A percentile compares a stretch with the other conserved stretches of the same genome.
Evolutionary conservation across 176 grass and related monocot genomes (phyloP).

Genomic region (Phyllostachys edulis): DNA sequence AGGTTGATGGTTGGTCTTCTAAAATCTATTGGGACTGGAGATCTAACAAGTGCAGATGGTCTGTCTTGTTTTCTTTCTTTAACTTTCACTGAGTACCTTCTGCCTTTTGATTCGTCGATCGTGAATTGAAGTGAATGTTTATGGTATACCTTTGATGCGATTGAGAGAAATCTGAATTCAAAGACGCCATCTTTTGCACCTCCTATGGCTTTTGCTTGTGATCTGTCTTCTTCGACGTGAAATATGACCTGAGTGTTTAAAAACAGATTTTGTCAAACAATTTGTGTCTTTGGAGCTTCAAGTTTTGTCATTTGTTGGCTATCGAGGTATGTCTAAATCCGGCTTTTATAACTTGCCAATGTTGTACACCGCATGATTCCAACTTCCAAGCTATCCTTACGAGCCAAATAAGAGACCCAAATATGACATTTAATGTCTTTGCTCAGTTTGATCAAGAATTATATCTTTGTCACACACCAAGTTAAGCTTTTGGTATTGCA

Average conservation of each 20-base stretch:
- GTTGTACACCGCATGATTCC: slow-evolving; percentile 2
- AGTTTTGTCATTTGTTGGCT: slow-evolving; percentile 32
- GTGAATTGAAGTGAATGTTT: slow-evolving; percentile 24
- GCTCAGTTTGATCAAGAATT: background rate
- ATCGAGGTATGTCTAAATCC: slow-evolving; percentile 35
- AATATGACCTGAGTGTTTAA: slow-evolving; percentile 68
- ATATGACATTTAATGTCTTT: background rate
- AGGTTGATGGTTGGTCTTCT: slow-evolving; percentile 94
- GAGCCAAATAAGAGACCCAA: background rate
- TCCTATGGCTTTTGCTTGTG: slow-evolving; percentile 84
- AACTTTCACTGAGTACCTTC: slow-evolving; percentile 5
- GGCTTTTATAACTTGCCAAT: slow-evolving; percentile 21
- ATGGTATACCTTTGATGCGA: slow-evolving; percentile 46
- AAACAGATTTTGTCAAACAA: slow-evolving; percentile 20
- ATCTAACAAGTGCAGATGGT: slow-evolving; percentile 71
- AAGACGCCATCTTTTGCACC: slow-evolving; percentile 82
- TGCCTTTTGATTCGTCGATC: slow-evolving; percentile 21
- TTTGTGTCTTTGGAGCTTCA: slow-evolving; percentile 2
- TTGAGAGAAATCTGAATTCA: slow-evolving; percentile 75
- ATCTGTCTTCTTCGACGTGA: slow-evolving; percentile 87
- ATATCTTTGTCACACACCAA: background rate
- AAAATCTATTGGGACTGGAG: slow-evolving; percentile 82
- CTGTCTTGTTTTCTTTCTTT: slow-evolving; percentile 28
- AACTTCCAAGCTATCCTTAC: slow-evolving; percentile 14
- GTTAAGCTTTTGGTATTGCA: slow-evolving; percentile 5